phyloP scores from a whole-genome alignment of 1,284 basidiomycete species.

The Irpex lacteus region DNA sequence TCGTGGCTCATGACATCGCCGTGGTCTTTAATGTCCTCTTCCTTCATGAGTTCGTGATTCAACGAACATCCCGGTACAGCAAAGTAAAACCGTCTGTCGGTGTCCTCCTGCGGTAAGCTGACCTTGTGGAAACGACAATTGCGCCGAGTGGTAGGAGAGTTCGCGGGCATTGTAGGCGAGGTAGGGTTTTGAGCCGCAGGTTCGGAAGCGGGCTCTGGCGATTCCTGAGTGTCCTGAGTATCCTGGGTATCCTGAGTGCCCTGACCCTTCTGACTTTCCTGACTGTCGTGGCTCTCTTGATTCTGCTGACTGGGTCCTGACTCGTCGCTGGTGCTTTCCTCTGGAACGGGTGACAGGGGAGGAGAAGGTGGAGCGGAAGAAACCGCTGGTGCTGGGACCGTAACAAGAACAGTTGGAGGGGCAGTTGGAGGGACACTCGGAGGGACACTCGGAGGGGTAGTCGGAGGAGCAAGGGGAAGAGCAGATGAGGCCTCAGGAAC shows the following conservation, averaged over 20 bases:
- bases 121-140: conserved; percentile 67
- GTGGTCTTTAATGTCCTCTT: conserved; percentile 58
- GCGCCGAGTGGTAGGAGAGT: conserved; percentile 42
- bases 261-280: too few relatives aligned
- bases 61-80: conserved; percentile 66
- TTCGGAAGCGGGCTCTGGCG: neutral
- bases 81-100: conserved; percentile 50
- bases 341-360: conserved; percentile 9
- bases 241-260: neutral
- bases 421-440: too few relatives aligned
- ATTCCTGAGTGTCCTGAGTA: neutral
- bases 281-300: too few relatives aligned
- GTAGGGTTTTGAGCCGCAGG: neutral
- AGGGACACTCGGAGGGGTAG: too few relatives aligned
- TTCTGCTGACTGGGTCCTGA: neutral
- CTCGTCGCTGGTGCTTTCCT: neutral
- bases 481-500: neutral
- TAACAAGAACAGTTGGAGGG: too few relatives aligned
- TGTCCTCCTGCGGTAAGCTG: conserved; percentile 52
- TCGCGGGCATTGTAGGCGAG: conserved; percentile 4
- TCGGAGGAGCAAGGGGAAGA: neutral
- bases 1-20: conserved; percentile 54
- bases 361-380: conserved; percentile 5
- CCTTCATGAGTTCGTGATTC: conserved; percentile 50
- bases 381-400: neutral